These are phyloP conservation scores for Pythium brassicae DNA, from an alignment of 352 stramenopile species.

Conservation along the genomic window DNA sequence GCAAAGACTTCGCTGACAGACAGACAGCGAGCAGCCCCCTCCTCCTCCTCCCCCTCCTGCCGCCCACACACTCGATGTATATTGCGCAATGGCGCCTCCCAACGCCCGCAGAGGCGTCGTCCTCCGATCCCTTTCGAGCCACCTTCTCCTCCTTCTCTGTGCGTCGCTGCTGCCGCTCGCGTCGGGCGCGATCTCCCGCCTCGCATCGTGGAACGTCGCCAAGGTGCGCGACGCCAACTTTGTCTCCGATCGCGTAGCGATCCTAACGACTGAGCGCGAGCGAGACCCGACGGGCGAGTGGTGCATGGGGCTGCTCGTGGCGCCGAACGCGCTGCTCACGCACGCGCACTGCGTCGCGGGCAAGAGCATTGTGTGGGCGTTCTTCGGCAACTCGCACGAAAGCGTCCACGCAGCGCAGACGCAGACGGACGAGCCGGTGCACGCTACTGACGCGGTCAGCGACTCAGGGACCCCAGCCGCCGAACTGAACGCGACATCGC, in stretches of 20 bases:
- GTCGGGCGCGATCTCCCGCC: not conserved
- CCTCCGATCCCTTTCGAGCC: not conserved
- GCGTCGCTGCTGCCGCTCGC: not conserved
- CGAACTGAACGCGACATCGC: not conserved
- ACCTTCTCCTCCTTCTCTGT: not conserved
- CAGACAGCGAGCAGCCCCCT: too few relatives aligned
- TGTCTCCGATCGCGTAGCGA: constrained; percentile 16
- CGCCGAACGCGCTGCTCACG: constrained; percentile 24
- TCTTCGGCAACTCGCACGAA: constrained; percentile 17
- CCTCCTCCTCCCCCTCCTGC: not conserved
- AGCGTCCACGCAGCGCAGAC: constrained; percentile 6
- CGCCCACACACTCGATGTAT: not conserved
- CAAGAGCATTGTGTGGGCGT: constrained; percentile 18
- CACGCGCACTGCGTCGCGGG: constrained; percentile 22
- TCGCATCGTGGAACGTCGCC: constrained; percentile 6
- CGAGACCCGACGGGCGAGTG: constrained; percentile 6
- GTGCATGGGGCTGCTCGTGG: constrained; percentile 33
- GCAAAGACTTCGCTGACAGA: too few relatives aligned
- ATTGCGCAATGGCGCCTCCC: constrained; percentile 1
- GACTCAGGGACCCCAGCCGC: not conserved
- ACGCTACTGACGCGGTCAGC: too few relatives aligned
- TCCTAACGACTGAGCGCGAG: constrained; percentile 13
- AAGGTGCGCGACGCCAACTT: not conserved
- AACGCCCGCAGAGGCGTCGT: constrained; percentile 3
- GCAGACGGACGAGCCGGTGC: not conserved